Conservation (phyloP, 2,329 filamentous ascomycete genomes). For the Fusarium equiseti region DNA sequence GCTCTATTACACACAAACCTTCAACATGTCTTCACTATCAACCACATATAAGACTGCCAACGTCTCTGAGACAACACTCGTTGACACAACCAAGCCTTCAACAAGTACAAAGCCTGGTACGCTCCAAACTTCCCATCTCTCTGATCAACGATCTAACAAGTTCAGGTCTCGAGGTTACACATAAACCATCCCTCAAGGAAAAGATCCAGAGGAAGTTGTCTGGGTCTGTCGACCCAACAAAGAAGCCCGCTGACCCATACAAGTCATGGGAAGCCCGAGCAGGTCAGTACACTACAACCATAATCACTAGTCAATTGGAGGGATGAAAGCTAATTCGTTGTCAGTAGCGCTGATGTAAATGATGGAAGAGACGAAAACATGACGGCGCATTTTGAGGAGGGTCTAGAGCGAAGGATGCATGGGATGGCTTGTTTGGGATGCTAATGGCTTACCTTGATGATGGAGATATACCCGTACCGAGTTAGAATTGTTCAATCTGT, state of each 20-base stretch:
- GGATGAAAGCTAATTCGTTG: constrained; percentile 5
- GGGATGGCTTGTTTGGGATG: constrained; percentile 1
- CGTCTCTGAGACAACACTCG: constrained; percentile 44
- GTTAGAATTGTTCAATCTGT: constrained; percentile 5
- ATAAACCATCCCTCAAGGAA: constrained; percentile 40
- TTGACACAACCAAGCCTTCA: constrained; percentile 33
- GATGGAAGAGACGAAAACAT: not conserved
- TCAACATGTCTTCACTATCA: constrained; percentile 39
- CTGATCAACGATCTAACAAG: constrained; percentile 5
- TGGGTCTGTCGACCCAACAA: constrained; percentile 39
- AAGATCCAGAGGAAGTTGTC: constrained; percentile 43
- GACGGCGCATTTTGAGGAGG: constrained; percentile 6
- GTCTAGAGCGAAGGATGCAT: constrained; percentile 1
- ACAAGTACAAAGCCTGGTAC: constrained; percentile 37
- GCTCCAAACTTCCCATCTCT: not conserved
- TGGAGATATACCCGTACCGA: constrained; percentile 28
- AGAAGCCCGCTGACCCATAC: constrained; percentile 37
- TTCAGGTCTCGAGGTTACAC: constrained; percentile 3
- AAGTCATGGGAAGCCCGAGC: constrained; percentile 47
- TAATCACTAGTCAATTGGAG: not conserved
- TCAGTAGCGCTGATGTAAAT: constrained; percentile 39
- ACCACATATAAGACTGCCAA: constrained; percentile 38
- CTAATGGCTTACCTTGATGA: constrained; percentile 17
- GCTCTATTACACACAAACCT: not conserved
- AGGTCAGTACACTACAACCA: constrained; percentile 25